Evolutionary conservation across 2,329 filamentous ascomycete genomes (phyloP).

Genomic region (Lasiodiplodia hormozganensis): DNA sequence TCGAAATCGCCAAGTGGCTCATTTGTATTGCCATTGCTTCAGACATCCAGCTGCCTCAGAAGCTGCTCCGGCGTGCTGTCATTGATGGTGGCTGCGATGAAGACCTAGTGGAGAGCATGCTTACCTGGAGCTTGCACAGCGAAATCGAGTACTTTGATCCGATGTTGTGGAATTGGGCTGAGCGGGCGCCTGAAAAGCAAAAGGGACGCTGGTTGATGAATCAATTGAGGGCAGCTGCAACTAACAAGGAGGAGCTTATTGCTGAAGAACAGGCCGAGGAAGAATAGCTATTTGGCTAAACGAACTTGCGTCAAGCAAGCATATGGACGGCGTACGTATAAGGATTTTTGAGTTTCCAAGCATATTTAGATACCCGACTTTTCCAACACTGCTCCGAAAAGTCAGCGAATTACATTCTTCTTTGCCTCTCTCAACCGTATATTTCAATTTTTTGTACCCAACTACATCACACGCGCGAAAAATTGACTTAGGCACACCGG

Average conservation of each 20-base stretch:
- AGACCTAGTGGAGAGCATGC: not conserved
- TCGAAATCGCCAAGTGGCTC: slow-evolving; percentile 40
- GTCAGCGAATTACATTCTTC: not conserved
- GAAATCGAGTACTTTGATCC: slow-evolving; percentile 19
- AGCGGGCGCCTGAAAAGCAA: not conserved
- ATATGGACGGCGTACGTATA: not conserved
- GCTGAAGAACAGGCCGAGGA: not conserved
- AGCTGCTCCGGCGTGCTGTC: slow-evolving; percentile 7
- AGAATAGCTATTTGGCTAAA: not conserved
- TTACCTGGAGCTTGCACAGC: not conserved
- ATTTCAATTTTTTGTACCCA: not conserved
- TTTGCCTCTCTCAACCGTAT: not conserved
- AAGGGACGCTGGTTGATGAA: slow-evolving; percentile 17
- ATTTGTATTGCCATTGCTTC: slow-evolving; percentile 19
- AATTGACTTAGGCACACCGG: not conserved
- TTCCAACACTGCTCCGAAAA: not conserved
- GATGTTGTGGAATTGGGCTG: slow-evolving; percentile 24
- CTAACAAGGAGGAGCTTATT: not conserved
- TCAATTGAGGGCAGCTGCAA: not conserved
- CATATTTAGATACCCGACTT: slow-evolving; percentile 6
- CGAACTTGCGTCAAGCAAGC: not conserved
- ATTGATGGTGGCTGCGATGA: slow-evolving; percentile 2
- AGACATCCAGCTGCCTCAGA: not conserved
- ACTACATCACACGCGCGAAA: not conserved
- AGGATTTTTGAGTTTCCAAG: not conserved